These are phyloP conservation scores for Diphasiastrum complanatum DNA, from an alignment of 83 land plant genomes.

Conservation along the genomic window DNA sequence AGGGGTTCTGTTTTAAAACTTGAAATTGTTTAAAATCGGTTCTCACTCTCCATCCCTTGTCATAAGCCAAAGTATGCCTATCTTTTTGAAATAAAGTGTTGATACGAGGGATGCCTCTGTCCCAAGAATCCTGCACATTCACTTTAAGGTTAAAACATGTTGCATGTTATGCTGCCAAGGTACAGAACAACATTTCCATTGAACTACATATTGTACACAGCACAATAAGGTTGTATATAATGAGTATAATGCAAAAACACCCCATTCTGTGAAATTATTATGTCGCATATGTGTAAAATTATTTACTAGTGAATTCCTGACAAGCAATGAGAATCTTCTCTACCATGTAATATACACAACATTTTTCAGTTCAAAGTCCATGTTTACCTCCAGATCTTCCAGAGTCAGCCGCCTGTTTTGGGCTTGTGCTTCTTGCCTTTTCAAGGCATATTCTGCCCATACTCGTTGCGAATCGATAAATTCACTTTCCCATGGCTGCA, in stretches of 20 bases:
- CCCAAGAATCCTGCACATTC: slow-evolving; percentile 84
- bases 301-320: too few species aligned
- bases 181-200: too few species aligned
- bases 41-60: slow-evolving; percentile 97
- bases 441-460: slow-evolving; percentile 98
- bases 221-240: too few species aligned
- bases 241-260: too few species aligned
- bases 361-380: neutral
- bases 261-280: too few species aligned
- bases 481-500: slow-evolving; percentile 98
- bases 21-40: slow-evolving; percentile 98
- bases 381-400: slow-evolving; percentile 86
- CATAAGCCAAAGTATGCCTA: slow-evolving; percentile 95
- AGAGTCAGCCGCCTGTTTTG: slow-evolving; percentile 94
- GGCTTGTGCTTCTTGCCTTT: slow-evolving; percentile 96
- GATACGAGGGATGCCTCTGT: slow-evolving; percentile 94
- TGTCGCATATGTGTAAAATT: too few species aligned
- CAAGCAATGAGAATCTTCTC: too few species aligned
- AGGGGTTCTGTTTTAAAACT: slow-evolving; percentile 95
- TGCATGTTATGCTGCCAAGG: neutral
- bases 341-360: neutral
- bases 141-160: neutral
- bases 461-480: slow-evolving; percentile 98
- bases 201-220: too few species aligned
- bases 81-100: slow-evolving; percentile 98